These are phyloP conservation scores for Pseudogymnoascus sp. DNA, from an alignment of 2,329 filamentous ascomycete genomes.

Conservation along the genomic window DNA sequence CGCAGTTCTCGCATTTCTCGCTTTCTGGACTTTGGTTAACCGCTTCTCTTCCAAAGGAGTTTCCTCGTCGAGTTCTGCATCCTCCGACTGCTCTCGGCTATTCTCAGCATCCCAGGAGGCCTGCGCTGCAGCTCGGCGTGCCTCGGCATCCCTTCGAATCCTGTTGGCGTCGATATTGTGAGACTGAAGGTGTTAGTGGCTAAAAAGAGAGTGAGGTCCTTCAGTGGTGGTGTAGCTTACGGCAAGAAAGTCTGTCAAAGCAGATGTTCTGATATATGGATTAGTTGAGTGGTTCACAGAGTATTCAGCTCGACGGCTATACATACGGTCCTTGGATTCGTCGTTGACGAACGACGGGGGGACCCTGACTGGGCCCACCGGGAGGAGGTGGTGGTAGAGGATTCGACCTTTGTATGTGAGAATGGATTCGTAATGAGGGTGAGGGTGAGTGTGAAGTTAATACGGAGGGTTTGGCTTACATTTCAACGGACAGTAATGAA, in stretches of 20 bases:
- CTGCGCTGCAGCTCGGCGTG: conserved; percentile 35
- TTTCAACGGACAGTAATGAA: background rate
- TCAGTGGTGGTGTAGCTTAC: conserved; percentile 31
- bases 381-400: background rate
- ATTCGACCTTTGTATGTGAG: conserved; percentile 11
- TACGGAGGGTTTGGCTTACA: background rate
- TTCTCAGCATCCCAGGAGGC: conserved; percentile 19
- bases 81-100: conserved; percentile 23
- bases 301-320: background rate
- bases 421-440: conserved; percentile 2
- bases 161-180: conserved; percentile 61
- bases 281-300: conserved; percentile 9
- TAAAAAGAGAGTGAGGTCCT: background rate
- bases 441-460: background rate
- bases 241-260: conserved; percentile 59
- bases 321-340: conserved; percentile 26
- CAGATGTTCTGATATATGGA: conserved; percentile 42
- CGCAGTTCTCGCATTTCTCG: conserved; percentile 37
- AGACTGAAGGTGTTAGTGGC: conserved; percentile 27
- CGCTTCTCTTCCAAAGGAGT: background rate
- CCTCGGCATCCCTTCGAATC: conserved; percentile 42
- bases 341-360: conserved; percentile 6
- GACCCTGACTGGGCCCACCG: background rate
- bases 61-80: conserved; percentile 39
- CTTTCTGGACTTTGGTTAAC: conserved; percentile 25